phyloP scores from a whole-genome alignment of 176 grass and related monocot genomes.

The Carex pumila region DNA sequence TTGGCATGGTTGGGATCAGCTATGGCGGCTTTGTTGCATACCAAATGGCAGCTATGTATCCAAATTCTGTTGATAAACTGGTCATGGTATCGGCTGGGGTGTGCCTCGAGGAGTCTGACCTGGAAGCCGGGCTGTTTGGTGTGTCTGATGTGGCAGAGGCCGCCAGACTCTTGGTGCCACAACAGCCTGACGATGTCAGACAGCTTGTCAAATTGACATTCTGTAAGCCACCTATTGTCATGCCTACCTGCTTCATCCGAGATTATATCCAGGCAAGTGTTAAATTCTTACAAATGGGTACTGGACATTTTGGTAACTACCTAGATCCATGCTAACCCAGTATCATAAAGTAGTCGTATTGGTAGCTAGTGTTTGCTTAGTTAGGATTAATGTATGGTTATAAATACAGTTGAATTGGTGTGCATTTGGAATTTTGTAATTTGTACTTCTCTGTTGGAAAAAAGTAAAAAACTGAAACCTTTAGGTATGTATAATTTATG shows the following conservation, averaged over 20 bases:
- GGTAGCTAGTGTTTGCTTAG: not conserved
- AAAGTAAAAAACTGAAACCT: not conserved
- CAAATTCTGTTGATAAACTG: conserved; percentile 50
- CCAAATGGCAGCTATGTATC: conserved; percentile 53
- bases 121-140: conserved; percentile 54
- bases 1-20: conserved; percentile 58
- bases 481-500: not conserved
- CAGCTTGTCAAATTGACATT: conserved; percentile 66
- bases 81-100: conserved; percentile 54
- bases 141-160: conserved; percentile 61
- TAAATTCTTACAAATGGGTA: not conserved
- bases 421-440: conserved; percentile 4
- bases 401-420: not conserved
- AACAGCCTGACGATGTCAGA: conserved; percentile 64
- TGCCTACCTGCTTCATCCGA: conserved; percentile 61
- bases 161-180: conserved; percentile 60
- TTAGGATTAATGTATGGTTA: not conserved
- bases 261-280: conserved; percentile 17
- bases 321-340: not conserved
- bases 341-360: not conserved
- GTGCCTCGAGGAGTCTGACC: conserved; percentile 69
- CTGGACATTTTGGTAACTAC: not conserved
- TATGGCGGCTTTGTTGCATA: conserved; percentile 90
- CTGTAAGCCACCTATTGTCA: conserved; percentile 47
- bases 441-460: not conserved